A percentile compares a stretch with the other conserved stretches of the same genome.
These are phyloP conservation scores for Friedmanniomyces endolithicus DNA, from an alignment of 495 filamentous ascomycete genomes.

Conservation along the genomic window DNA sequence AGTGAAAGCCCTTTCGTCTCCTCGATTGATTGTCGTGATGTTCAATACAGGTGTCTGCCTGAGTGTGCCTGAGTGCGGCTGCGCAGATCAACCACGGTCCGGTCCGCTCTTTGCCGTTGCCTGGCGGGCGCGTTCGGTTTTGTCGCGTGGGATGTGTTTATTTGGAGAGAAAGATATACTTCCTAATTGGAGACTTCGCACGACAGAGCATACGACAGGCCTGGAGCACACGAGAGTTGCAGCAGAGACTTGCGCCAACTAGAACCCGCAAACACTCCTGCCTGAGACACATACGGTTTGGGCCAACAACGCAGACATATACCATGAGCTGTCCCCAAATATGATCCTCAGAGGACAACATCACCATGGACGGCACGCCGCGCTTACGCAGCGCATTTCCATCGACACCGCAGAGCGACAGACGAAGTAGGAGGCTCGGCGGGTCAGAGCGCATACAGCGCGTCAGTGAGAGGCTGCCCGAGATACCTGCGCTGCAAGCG, in stretches of 20 bases:
- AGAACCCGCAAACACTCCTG: background rate
- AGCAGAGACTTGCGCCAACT: background rate
- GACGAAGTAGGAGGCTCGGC: slow-evolving; percentile 27
- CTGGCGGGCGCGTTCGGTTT: too few relatives aligned
- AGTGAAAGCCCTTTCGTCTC: background rate
- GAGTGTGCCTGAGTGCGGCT: too few relatives aligned
- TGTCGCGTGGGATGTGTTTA: too few relatives aligned
- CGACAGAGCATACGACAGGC: background rate
- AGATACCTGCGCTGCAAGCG: slow-evolving; percentile 23
- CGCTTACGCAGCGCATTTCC: slow-evolving; percentile 61
- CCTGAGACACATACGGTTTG: background rate
- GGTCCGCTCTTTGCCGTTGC: too few relatives aligned
- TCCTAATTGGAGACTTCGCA: background rate
- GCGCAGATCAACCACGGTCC: too few relatives aligned
- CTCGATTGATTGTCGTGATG: too few relatives aligned
- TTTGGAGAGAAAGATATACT: too few relatives aligned
- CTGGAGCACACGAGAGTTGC: background rate
- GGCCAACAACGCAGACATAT: background rate
- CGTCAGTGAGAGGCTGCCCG: slow-evolving; percentile 24
- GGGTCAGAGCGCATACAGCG: slow-evolving; percentile 26
- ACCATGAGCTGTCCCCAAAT: background rate
- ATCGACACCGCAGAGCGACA: slow-evolving; percentile 44
- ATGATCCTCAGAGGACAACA: slow-evolving; percentile 4
- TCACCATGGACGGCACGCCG: slow-evolving; percentile 66
- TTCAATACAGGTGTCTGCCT: too few relatives aligned